Base-by-base conservation (phyloP, 441 rosid species). In the Euphorbia celastroides region DNA sequence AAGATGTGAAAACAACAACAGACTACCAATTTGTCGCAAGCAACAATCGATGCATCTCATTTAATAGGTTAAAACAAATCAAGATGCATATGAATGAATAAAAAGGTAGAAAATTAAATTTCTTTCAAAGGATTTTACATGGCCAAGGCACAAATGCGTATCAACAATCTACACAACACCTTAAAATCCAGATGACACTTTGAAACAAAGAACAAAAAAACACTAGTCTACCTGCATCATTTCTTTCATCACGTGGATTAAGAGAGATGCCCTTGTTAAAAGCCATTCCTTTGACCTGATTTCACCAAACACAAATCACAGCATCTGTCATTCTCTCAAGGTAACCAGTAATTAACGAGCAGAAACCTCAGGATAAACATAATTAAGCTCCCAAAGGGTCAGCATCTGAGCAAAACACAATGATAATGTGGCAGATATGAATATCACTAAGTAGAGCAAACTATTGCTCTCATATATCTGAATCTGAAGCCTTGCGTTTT, bases 221-320 rank as follows among this genome's bases (percentile, higher is more conserved):
- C 12, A 20, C 52, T 16, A 52, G 5, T 11, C 32, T 55, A 55
- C 32, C 97, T 70, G 98, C 97, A 73, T 83, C 86, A 62, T 87
- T 82, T 74, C 96, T 83, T 78, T 90, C 98, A 69, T 77, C 76
- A 19, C 80, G 67, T n/a, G 90, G 71, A 34, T 74, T 83, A 55
- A 90, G 81, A 66, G 78, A 28, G 60, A 84, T 31, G 50, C 91
- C 94, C 67, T 88, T 88, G 81, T 87, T 87, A 62, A 83, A 84
- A 70, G 97, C 92, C 98, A 90, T 93, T 48, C 98, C 97, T 86
- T 93, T 93, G 55, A 86, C 98, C 97, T 92, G 75, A 70, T 30
- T 65, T 64, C 56, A 60, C 36, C 64, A 71, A 54, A 5, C 36
- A 36, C 34, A 65, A 55, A 14, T 62, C 42, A 64, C 42, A 46